These are phyloP conservation scores for Quercus parvula DNA, from an alignment of 306 rosid species.

Conservation along the genomic window DNA sequence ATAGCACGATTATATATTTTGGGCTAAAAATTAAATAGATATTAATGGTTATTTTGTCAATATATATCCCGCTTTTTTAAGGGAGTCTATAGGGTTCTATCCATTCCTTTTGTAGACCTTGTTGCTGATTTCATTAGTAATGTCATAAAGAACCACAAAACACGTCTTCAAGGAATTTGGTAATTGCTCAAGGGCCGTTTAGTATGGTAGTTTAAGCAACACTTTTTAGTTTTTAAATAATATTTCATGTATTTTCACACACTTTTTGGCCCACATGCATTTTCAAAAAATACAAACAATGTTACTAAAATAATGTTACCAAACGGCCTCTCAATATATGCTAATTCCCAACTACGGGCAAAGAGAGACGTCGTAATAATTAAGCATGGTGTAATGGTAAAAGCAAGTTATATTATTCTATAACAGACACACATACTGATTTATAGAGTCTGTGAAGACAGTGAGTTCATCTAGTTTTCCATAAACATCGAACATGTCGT, in stretches of 20 bases:
- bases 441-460: slow-evolving; percentile 50
- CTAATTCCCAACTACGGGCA: slow-evolving; percentile 55
- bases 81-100: slow-evolving; percentile 40
- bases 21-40: too few species aligned
- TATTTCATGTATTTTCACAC: too few species aligned
- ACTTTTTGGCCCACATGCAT: too few species aligned
- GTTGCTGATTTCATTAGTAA: slow-evolving; percentile 50
- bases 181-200: not conserved
- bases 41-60: not conserved
- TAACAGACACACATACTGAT: slow-evolving; percentile 26
- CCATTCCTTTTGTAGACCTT: slow-evolving; percentile 41
- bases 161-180: slow-evolving; percentile 64
- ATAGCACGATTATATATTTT: too few species aligned
- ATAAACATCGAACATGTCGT: slow-evolving; percentile 64
- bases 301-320: too few species aligned
- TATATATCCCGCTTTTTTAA: slow-evolving; percentile 24
- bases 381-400: not conserved
- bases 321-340: slow-evolving; percentile 8
- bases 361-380: not conserved
- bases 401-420: not conserved
- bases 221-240: too few species aligned
- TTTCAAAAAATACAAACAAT: too few species aligned
- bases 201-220: too few species aligned
- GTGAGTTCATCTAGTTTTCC: slow-evolving; percentile 54
- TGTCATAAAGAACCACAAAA: slow-evolving; percentile 39